phyloP scores from a whole-genome alignment of 805 yeast genomes.

The Wickerhamiella sorbophila region DNA sequence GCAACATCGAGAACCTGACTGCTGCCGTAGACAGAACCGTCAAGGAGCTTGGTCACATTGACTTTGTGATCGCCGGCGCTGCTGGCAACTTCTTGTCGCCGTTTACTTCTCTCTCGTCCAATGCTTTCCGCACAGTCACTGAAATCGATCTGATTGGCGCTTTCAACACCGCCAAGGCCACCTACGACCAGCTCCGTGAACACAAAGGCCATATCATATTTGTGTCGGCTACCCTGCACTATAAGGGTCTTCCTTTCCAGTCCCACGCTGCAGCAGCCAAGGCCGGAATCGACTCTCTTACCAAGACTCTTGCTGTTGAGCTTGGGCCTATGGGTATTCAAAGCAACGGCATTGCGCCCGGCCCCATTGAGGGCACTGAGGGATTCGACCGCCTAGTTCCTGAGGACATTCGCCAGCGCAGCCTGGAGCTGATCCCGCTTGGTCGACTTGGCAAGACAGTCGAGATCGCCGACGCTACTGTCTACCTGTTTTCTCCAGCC shows the following conservation, averaged over 20 bases:
- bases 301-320: conserved; percentile 74
- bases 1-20: conserved; percentile 43
- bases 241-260: conserved; percentile 76
- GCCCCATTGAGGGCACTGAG: conserved; percentile 73
- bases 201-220: conserved; percentile 61
- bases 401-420: conserved; percentile 27
- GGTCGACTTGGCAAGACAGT: conserved; percentile 39
- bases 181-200: conserved; percentile 44
- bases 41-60: conserved; percentile 54
- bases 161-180: conserved; percentile 78
- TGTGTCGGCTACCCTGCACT: conserved; percentile 78
- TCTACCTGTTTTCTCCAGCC: conserved; percentile 67
- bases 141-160: conserved; percentile 79
- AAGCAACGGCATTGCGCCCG: conserved; percentile 78
- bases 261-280: conserved; percentile 85
- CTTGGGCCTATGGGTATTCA: conserved; percentile 78
- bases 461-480: conserved; percentile 83
- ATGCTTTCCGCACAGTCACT: conserved; percentile 77
- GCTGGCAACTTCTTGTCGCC: conserved; percentile 84
- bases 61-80: conserved; percentile 82
- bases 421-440: conserved; percentile 37
- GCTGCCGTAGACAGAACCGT: conserved; percentile 54
- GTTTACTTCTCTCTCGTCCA: conserved; percentile 58
- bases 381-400: conserved; percentile 52
- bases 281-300: conserved; percentile 82